These are phyloP conservation scores for Pelargonium myrrhifolium DNA, from an alignment of 441 rosid species.

Conservation along the genomic window DNA sequence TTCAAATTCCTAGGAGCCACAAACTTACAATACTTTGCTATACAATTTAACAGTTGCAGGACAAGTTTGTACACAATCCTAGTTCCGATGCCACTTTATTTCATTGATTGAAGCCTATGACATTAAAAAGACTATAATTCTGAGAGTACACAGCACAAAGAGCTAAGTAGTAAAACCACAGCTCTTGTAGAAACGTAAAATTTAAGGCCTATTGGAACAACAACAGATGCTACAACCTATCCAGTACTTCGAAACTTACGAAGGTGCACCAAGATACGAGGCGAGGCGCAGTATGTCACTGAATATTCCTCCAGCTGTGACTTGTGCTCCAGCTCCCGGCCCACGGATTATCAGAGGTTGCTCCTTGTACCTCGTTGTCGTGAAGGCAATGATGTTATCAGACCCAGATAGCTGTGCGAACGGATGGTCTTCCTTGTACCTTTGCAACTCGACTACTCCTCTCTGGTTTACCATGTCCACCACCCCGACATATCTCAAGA, in stretches of 20 bases:
- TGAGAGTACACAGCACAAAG: no score
- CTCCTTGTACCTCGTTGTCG: constrained; percentile 75
- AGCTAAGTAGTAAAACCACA: no score
- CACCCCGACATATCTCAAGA: constrained; percentile 84
- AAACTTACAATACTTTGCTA: no score
- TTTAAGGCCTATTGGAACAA: no score
- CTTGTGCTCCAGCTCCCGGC: constrained; percentile 98
- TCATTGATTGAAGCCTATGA: no score
- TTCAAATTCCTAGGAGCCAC: no score
- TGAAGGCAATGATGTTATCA: constrained; percentile 93
- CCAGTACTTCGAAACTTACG: constrained; percentile 24
- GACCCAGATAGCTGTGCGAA: constrained; percentile 93
- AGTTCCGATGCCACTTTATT: no score
- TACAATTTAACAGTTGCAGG: no score
- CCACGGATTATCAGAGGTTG: constrained; percentile 93
- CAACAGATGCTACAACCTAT: not conserved
- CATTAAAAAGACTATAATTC: no score
- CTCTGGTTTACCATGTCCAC: constrained; percentile 53
- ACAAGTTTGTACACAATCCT: no score
- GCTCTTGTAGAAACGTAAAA: no score
- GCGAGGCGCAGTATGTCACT: constrained; percentile 84
- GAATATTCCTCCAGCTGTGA: constrained; percentile 96
- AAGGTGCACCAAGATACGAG: constrained; percentile 91
- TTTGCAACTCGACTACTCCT: constrained; percentile 72
- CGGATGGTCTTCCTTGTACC: constrained; percentile 77